Evolutionary conservation across 1,284 basidiomycete genomes (phyloP), one percentile per base, ranked within the genome.

Genomic region (Apiotrichum domesticum): DNA sequence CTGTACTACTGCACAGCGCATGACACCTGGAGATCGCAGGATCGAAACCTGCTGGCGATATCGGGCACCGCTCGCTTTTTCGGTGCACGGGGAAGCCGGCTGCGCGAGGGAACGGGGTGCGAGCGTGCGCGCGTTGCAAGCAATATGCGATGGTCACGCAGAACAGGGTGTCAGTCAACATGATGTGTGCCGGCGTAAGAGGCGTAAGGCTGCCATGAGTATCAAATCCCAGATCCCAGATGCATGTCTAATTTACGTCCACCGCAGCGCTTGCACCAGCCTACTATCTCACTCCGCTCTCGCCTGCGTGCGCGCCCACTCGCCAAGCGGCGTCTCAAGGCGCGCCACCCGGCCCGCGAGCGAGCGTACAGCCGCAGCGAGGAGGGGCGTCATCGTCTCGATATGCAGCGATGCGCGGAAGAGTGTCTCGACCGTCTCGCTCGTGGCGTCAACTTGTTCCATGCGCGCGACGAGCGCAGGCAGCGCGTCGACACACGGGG

Each of bases 381-480:
- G 7, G 3, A 46, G 35, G 10, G 11, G 42, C 37, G 14, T n/a
- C 6, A 4, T n/a, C 13, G 7, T 13, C 37, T 39, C 37, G n/a
- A 53, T n/a, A 6, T 11, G 6, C 33, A 62, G 60, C 10, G 57
- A 56, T 1, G 51, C 35, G 52, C 57, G 52, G 55, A 62, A 62
- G 40, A 62, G 57, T 8, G 52, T 40, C 39, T 54, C 60, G 21
- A 21, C 21, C 14, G 44, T 45, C 4, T 29, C 51, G 0, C 35
- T 29, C 13, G 11, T 8, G 14, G 13, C 5, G 13, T 9, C 29
- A 9, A 42, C 4, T 7, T 13, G 14, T 7, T 5, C 50, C 10
- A 54, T 44, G 29, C 54, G 34, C 21, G 21, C 5, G 6, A 51
- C 46, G 43, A 60, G 58, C 11, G 52, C 43, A 5, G 52, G 52